Percentiles rank a stretch among this genome's conserved stretches.
These are phyloP conservation scores for Polytrichum formosum DNA, from an alignment of 225 moss, liverwort and hornwort genomes.

Conservation along the genomic window DNA sequence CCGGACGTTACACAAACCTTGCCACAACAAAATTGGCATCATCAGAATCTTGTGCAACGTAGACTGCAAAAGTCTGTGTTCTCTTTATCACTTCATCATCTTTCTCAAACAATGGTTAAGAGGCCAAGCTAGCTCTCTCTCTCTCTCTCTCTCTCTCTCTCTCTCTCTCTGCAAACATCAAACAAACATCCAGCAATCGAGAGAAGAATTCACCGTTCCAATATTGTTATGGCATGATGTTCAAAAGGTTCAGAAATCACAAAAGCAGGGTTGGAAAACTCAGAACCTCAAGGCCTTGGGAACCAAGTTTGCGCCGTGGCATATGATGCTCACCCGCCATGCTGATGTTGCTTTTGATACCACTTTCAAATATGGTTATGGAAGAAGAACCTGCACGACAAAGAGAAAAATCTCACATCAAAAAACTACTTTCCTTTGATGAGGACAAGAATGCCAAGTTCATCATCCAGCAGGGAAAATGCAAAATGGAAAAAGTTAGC, in stretches of 20 bases:
- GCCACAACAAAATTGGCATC: not conserved
- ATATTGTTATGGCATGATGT: not conserved
- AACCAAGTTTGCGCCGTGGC: conserved; percentile 41
- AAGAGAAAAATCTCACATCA: too few relatives aligned
- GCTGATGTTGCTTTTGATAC: not conserved
- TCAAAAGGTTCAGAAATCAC: not conserved
- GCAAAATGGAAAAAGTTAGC: too few relatives aligned
- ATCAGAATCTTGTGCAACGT: not conserved
- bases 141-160: not conserved
- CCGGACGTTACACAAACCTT: not conserved
- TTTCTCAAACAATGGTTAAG: not conserved
- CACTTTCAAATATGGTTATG: too few relatives aligned
- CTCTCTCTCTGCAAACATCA: not conserved
- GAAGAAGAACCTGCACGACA: too few relatives aligned
- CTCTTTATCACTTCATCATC: too few relatives aligned
- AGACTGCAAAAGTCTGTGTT: not conserved
- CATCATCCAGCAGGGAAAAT: too few relatives aligned
- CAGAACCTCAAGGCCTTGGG: conserved; percentile 40
- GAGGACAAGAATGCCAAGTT: too few relatives aligned
- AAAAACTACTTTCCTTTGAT: too few relatives aligned
- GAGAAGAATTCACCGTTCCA: not conserved
- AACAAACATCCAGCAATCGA: too few relatives aligned
- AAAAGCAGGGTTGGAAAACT: not conserved
- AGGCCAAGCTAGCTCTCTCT: not conserved
- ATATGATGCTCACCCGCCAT: conserved; percentile 11